Evolutionary conservation across 768 basidiomycete species (phyloP), one percentile per base, ranked within the genome.

Genomic region (Scleroderma citrinum): DNA sequence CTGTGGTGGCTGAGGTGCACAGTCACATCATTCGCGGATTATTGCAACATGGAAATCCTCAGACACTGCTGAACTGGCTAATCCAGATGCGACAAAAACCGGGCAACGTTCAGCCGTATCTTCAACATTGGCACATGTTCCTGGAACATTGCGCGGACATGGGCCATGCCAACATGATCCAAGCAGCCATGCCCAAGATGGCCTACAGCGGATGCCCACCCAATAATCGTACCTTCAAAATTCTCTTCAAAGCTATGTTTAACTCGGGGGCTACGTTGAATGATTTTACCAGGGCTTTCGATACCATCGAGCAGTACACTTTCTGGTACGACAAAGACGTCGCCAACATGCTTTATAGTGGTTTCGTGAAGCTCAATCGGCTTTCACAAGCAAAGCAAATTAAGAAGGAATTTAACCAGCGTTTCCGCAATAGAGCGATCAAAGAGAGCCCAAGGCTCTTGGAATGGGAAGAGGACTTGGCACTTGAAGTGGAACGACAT

Each of bases 101-200:
- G 3, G 76, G 75, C 2, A 58, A 71, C 31, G 53, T 74, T 38
- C 60, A 59, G 5, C 81, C 82, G 0, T 72, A 74, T 20, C 63
- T 75, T 32, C 68, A 75, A 19, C 80, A 82, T 49, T 81, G 80
- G 68, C 76, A 83, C 52, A 51, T 72, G 10, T 73, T 82, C 52
- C 65, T 86, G 31, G 68, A 75, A 32, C 63, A 60, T 16, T 74
- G 72, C 49, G 59, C 55, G 35, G 55, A 58, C 47, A 50, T 47
- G 19, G 67, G 63, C 13, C 60, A 65, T 45, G 51, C 57, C 39
- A 58, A 47, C 26, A 39, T 62, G 11, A 51, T 67, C 34, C 64
- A 60, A 20, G 59, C 59, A 19, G 59, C 53, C 59, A 74, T 52
- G 59, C 69, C 51, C 55, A 65, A 52, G 50, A 72, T 73, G 71